Evolutionary conservation across 352 stramenopile genomes (phyloP).

Genomic region (Phytophthora brassicae): DNA sequence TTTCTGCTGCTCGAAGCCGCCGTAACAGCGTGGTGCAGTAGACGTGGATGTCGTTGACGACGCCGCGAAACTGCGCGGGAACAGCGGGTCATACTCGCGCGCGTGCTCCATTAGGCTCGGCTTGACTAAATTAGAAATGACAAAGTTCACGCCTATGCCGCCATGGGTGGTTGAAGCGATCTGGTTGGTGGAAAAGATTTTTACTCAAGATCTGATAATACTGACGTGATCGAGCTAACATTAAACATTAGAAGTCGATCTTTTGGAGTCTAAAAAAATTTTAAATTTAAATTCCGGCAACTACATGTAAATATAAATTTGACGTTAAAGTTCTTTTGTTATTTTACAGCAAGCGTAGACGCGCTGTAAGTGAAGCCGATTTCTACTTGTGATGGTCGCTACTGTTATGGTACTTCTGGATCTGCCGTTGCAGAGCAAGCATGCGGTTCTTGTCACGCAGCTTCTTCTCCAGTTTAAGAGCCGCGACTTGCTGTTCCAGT

Average conservation of each 20-base stretch:
- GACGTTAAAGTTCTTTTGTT: too few species aligned
- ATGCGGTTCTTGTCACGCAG: slow-evolving; percentile 3
- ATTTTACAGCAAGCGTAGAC: too few species aligned
- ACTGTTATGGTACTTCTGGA: neutral
- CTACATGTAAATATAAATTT: too few species aligned
- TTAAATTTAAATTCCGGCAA: too few species aligned
- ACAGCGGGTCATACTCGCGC: slow-evolving; percentile 41
- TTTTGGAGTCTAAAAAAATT: too few species aligned
- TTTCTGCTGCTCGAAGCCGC: slow-evolving; percentile 82
- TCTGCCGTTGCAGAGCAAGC: slow-evolving; percentile 5
- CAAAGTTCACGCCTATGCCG: neutral
- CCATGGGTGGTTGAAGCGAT: neutral
- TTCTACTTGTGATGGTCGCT: neutral
- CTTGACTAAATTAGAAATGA: too few species aligned
- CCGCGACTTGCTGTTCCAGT: slow-evolving; percentile 1
- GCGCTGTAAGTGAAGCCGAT: neutral
- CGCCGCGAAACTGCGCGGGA: slow-evolving; percentile 35
- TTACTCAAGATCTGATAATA: too few species aligned
- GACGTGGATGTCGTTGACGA: slow-evolving; percentile 39
- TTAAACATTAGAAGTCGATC: too few species aligned
- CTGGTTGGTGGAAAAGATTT: neutral
- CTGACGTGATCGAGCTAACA: too few species aligned
- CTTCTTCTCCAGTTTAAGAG: slow-evolving; percentile 6
- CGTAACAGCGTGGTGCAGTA: slow-evolving; percentile 51
- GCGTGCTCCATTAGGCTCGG: slow-evolving; percentile 29